Evolutionary conservation across 441 rosid species (phyloP).

Genomic region (Eutrema salsugineum): DNA sequence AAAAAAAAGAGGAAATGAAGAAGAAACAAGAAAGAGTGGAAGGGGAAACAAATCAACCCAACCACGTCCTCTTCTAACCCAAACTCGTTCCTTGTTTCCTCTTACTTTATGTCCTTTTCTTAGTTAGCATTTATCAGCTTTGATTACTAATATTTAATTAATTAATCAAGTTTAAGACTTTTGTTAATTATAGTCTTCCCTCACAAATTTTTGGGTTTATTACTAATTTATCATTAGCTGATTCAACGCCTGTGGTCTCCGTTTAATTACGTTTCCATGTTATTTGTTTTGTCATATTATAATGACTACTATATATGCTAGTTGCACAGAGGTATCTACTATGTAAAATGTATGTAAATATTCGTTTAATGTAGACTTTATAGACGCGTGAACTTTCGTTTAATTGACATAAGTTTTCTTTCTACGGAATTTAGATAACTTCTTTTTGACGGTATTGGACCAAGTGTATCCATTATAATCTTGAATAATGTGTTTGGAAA

Average conservation of each 20-base stretch:
- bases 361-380: conserved; percentile 25
- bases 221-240: conserved; percentile 14
- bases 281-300: not conserved
- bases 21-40: conserved; percentile 34
- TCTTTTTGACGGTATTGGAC: conserved; percentile 1
- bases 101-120: conserved; percentile 20
- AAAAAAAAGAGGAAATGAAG: conserved; percentile 14
- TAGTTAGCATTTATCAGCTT: conserved; percentile 17
- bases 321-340: not conserved
- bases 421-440: not conserved
- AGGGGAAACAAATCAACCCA: conserved; percentile 28
- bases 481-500: not conserved
- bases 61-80: conserved; percentile 32
- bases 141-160: not conserved
- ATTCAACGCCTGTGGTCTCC: conserved; percentile 24
- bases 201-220: not conserved
- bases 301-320: conserved; percentile 7
- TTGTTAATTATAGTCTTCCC: conserved; percentile 22
- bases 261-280: conserved; percentile 9
- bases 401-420: not conserved
- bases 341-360: conserved; percentile 3
- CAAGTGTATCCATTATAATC: not conserved
- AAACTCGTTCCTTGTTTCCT: conserved; percentile 16
- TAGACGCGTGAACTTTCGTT: conserved; percentile 12
- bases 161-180: conserved; percentile 23